These are phyloP conservation scores for Graphilbum sp. DNA, from an alignment of 2,329 filamentous ascomycete genomes.

Conservation along the genomic window DNA sequence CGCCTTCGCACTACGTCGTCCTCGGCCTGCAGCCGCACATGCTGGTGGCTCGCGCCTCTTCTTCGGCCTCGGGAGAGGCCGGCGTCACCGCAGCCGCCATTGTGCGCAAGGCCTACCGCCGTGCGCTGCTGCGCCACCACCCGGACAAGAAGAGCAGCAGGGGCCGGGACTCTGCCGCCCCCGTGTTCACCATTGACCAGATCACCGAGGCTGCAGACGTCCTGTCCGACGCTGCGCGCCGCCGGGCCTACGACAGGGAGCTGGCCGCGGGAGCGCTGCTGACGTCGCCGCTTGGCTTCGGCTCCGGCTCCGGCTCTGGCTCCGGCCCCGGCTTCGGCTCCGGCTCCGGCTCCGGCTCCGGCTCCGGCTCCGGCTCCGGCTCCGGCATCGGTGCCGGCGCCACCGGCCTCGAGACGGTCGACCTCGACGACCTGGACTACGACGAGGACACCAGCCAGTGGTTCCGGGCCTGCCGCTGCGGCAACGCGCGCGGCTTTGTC, in stretches of 20 bases:
- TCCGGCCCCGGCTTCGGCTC: conserved; percentile 4
- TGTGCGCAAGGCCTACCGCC: conserved; percentile 47
- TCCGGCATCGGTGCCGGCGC: conserved; percentile 9
- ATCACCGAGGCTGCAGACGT: conserved; percentile 42
- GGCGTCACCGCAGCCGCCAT: conserved; percentile 20
- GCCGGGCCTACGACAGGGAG: conserved; percentile 36
- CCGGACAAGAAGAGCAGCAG: conserved; percentile 42
- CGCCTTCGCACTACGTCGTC: conserved; percentile 2
- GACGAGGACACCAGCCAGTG: conserved; percentile 28
- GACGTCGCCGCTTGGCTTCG: not conserved
- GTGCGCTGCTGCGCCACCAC: conserved; percentile 48
- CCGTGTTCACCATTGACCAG: conserved; percentile 40
- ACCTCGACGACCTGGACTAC: conserved; percentile 46
- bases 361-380: conserved; percentile 10
- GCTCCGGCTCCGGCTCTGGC: conserved; percentile 10
- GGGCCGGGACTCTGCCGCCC: not conserved
- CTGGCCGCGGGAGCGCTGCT: conserved; percentile 16
- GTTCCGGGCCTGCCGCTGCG: conserved; percentile 45
- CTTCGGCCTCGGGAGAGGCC: not conserved
- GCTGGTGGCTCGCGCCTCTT: not conserved
- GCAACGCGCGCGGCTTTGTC: conserved; percentile 42
- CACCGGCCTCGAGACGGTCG: conserved; percentile 45
- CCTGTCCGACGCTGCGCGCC: conserved; percentile 32
- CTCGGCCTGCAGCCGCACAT: conserved; percentile 3
- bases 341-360: conserved; percentile 5